phyloP scores from a whole-genome alignment of 176 grass and related monocot genomes.

The Carex scoparia region DNA sequence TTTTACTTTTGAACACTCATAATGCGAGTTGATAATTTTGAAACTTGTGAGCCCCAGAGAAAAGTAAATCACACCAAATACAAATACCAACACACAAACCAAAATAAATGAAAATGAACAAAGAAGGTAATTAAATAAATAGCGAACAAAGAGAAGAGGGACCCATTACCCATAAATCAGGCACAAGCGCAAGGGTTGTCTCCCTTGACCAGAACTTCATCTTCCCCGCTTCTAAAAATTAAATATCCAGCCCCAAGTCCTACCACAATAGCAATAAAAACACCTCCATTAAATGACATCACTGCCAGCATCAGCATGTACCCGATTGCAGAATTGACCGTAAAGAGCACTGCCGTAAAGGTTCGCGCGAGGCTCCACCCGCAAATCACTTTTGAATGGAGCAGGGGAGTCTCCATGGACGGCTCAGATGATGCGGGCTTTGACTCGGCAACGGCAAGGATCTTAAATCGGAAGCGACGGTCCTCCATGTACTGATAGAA shows the following conservation, averaged over 20 bases:
- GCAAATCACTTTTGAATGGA: not conserved
- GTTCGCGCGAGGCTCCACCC: slow-evolving; percentile 18
- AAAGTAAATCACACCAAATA: not conserved
- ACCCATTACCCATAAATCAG: slow-evolving; percentile 14
- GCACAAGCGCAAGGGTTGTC: slow-evolving; percentile 91
- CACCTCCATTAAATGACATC: slow-evolving; percentile 96
- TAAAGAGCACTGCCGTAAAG: slow-evolving; percentile 58
- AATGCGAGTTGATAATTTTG: not conserved
- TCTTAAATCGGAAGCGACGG: slow-evolving; percentile 63
- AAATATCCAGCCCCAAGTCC: slow-evolving; percentile 77
- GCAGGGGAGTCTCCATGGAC: slow-evolving; percentile 17
- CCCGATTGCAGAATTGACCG: slow-evolving; percentile 71
- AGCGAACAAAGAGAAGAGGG: not conserved
- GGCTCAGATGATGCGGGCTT: slow-evolving; percentile 33
- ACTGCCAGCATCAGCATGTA: slow-evolving; percentile 96
- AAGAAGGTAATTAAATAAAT: not conserved
- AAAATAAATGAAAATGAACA: not conserved
- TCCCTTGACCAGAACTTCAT: slow-evolving; percentile 49
- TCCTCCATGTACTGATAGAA: slow-evolving; percentile 99
- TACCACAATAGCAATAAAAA: slow-evolving; percentile 64
- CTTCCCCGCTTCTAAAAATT: slow-evolving; percentile 63
- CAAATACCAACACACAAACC: slow-evolving; percentile 15
- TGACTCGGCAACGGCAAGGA: slow-evolving; percentile 23
- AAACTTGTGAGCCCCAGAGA: not conserved
- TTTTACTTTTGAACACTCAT: not conserved